Evolutionary conservation across 1,284 basidiomycete species (phyloP), one percentile per base, ranked within the genome.

Genomic region (Tilletia setariae): DNA sequence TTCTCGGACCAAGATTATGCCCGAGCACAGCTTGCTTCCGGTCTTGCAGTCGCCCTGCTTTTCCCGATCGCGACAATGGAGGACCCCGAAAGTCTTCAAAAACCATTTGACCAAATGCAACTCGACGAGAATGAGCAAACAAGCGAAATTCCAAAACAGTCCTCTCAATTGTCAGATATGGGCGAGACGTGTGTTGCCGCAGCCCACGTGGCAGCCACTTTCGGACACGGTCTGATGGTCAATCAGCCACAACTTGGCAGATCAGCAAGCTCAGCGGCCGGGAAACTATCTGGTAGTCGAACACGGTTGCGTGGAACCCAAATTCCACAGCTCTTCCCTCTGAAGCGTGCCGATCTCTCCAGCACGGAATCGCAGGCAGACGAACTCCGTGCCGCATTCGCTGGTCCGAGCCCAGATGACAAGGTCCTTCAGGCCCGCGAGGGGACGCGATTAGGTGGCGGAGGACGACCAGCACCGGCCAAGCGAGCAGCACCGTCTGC

Each of bases 371-470:
- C 44, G n/a, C 25, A 64, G 51, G 71, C 74, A 16, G 73, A 74
- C 47, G 32, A 64, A 46, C 70, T 77, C 40, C 68, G 68, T 19
- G 71, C 70, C 19, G 85, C 87, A 8, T 93, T 93, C 76, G 88
- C 91, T 70, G 85, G 86, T 28, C 91, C 91, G n/a, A 94, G 92
- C 79, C 92, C 93, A 13, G 92, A 94, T 75, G 92, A 94, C 77
- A 83, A 90, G 67, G 88, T 94, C 15, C 84, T 90, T 78, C 88
- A 88, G 72, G 91, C 93, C 44, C 88, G 93, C 43, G 87, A 87
- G 66, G 90, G 91, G 61, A 91, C 92, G 7, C 82, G 79, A 15
- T 73, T 81, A 32, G 76, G 70, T 23, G 32, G 13, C 32, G 47
- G 53, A 16, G 47, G 21, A 25, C 56, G 56, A 2, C 3, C 28